Base-by-base conservation (phyloP, 2,329 filamentous ascomycete genomes). In the Fusarium duplospermum region DNA sequence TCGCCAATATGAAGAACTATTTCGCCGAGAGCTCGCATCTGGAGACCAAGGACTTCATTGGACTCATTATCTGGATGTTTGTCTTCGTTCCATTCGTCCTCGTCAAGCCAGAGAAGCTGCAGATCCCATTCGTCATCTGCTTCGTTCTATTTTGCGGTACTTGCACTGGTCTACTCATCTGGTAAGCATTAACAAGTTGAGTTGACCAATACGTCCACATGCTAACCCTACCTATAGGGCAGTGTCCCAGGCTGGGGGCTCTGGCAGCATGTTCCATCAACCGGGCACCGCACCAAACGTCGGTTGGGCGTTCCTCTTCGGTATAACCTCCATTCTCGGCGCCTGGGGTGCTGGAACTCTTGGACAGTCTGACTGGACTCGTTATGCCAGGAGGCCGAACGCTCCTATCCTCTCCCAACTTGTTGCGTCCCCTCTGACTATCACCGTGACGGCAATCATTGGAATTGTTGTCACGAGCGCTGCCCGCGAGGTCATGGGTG, bases 231-330 rank as follows among this genome's bases (percentile, higher is more conserved):
- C 16, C 4, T 8, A 40, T 22, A 76, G 72, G 77, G 69, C 70
- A 29, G 70, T 77, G 4, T 76, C 73, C 4, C 67, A 67, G 38
- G 74, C 73, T 20, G 62, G 69, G 16, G 77, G 77, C 8, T 66
- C 74, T 13, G 77, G 76, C 4, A 36, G 36, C 38, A 72, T 78
- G 68, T 79, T 79, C 62, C 65, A 74, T 22, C 50, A 77, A 42
- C 70, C 71, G 18, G 66, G 35, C 24, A 67, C 71, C 4, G 64
- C 76, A 20, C 71, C 76, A 22, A 74, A 74, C 36, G 59, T 76
- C 24, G 76, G 76, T 20, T 81, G 79, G 79, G 77, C 79, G 4
- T 80, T 80, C 70, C 73, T 80, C 50, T 81, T 80, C 52, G 79
- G 79, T 31, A 79, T 81, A 62, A 81, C 78, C 24, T 74, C 79